Conservation (phyloP, 225 moss, liverwort and hornwort species). For the Thuidium tamariscinum region DNA sequence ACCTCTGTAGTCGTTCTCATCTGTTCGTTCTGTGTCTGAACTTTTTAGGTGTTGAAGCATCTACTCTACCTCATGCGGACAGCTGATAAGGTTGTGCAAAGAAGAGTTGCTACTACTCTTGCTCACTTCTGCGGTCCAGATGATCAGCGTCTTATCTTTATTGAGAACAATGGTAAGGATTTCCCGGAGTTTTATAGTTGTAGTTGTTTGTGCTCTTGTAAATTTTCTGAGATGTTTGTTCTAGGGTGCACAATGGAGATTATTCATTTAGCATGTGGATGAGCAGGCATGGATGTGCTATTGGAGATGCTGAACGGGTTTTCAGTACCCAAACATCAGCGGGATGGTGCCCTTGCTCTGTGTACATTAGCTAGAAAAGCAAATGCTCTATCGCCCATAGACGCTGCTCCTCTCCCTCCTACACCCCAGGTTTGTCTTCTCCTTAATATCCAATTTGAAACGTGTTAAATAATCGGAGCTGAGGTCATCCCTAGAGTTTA, state of each 20-base stretch:
- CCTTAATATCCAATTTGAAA: neutral
- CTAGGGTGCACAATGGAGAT: neutral
- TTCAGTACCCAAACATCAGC: constrained; percentile 65
- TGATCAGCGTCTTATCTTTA: constrained; percentile 90
- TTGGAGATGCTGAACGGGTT: constrained; percentile 86
- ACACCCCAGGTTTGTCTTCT: constrained; percentile 68
- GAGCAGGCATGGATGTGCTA: constrained; percentile 89
- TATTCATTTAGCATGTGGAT: neutral
- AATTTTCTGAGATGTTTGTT: neutral
- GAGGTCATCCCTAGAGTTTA: neutral
- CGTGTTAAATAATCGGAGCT: neutral
- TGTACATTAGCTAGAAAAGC: constrained; percentile 95
- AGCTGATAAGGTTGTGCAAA: constrained; percentile 80
- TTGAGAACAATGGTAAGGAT: constrained; percentile 77
- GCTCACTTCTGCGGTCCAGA: constrained; percentile 91
- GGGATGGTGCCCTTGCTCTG: constrained; percentile 84
- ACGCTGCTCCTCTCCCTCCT: constrained; percentile 88
- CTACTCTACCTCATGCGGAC: constrained; percentile 90
- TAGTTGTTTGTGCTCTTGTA: neutral
- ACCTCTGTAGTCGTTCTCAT: neutral
- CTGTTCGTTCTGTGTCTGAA: neutral
- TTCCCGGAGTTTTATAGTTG: neutral
- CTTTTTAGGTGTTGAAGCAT: constrained; percentile 81
- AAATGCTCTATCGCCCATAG: constrained; percentile 74
- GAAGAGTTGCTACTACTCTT: constrained; percentile 87